These are phyloP conservation scores for Taxillus chinensis DNA, from an alignment of 164 flowering plant species.

Conservation along the genomic window DNA sequence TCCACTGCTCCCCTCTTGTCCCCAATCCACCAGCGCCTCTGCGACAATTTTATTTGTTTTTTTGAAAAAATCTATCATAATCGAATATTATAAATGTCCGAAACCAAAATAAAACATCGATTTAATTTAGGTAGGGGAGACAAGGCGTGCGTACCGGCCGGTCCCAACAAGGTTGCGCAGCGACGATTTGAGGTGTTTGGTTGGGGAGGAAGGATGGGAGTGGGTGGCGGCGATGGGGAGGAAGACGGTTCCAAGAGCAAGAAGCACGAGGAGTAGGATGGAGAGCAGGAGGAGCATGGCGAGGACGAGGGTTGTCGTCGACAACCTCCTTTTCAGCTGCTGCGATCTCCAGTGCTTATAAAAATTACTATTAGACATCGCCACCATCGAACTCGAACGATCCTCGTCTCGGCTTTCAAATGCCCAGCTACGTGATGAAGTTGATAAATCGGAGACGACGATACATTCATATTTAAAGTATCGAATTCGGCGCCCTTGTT, in stretches of 20 bases:
- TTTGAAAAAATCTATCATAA: neutral
- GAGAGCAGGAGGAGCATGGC: constrained; percentile 34
- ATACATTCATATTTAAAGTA: no score
- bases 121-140: neutral
- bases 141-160: constrained; percentile 17
- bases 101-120: no score
- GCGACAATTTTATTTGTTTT: neutral
- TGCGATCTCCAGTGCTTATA: constrained; percentile 14
- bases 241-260: constrained; percentile 37
- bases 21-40: constrained; percentile 25
- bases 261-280: constrained; percentile 30
- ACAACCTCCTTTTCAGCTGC: constrained; percentile 17
- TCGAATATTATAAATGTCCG: neutral
- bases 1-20: constrained; percentile 46
- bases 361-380: no score
- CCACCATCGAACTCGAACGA: no score
- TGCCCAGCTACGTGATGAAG: no score
- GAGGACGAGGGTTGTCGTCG: constrained; percentile 25
- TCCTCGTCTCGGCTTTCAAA: no score
- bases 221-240: constrained; percentile 23
- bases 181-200: constrained; percentile 15
- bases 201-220: constrained; percentile 16
- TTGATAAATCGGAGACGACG: no score
- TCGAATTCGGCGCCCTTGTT: no score
- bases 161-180: constrained; percentile 18